Conservation (phyloP, 1,284 basidiomycete genomes). For the Marasmius sp. region DNA sequence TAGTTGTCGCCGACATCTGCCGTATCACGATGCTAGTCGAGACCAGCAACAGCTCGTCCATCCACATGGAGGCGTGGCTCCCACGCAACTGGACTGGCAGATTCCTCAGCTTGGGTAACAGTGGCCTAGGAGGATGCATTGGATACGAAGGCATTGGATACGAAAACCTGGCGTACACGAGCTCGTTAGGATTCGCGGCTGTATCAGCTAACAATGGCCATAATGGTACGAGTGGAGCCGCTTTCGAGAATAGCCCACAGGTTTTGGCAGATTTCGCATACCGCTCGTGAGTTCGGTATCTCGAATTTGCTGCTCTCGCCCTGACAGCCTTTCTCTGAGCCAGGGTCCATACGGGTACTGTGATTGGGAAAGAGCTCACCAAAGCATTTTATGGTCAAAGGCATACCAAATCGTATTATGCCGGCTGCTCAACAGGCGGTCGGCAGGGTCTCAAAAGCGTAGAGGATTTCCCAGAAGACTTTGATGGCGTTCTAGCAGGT, state of each 20-base stretch:
- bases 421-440: conserved; percentile 22
- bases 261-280: conserved; percentile 11
- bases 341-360: conserved; percentile 10
- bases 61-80: conserved; percentile 14
- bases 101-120: conserved; percentile 3
- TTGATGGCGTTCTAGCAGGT: conserved; percentile 20
- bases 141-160: conserved; percentile 10
- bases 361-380: conserved; percentile 17
- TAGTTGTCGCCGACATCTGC: conserved; percentile 9
- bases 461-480: conserved; percentile 19
- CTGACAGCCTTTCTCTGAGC: too few species aligned
- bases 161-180: conserved; percentile 5
- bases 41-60: conserved; percentile 7
- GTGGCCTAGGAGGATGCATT: not conserved
- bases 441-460: conserved; percentile 18
- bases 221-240: conserved; percentile 9
- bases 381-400: conserved; percentile 14
- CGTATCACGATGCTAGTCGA: conserved; percentile 9
- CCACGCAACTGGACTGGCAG: conserved; percentile 12
- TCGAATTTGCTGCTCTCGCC: not conserved
- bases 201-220: conserved; percentile 13
- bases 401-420: conserved; percentile 15
- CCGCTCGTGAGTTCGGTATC: conserved; percentile 6
- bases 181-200: conserved; percentile 9
- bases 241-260: conserved; percentile 8